Percentiles rank a stretch among this genome's conserved stretches.
Conservation (phyloP, 23 red algal genomes). For the Gracilariopsis chorda region DNA sequence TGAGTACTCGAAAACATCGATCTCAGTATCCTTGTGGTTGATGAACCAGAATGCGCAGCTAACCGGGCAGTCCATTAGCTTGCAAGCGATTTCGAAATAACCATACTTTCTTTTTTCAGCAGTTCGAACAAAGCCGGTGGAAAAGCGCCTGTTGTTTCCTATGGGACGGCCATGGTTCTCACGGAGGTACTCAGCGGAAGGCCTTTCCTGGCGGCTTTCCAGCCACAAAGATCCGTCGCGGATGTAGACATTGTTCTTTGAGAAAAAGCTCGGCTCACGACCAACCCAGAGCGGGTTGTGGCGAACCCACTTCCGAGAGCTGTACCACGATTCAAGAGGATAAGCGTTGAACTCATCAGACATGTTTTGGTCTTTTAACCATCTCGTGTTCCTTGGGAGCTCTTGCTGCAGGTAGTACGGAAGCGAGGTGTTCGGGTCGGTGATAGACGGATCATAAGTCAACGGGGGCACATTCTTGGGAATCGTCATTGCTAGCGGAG, state of each 20-base stretch:
- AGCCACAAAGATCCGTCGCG: constrained; percentile 18
- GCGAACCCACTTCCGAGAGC: background rate
- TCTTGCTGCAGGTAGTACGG: background rate
- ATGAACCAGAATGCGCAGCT: constrained; percentile 59
- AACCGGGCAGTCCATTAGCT: constrained; percentile 39
- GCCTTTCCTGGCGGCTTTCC: background rate
- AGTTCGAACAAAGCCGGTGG: constrained; percentile 39
- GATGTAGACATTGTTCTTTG: constrained; percentile 29
- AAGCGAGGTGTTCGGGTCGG: background rate
- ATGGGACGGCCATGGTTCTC: background rate
- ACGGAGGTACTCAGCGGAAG: background rate
- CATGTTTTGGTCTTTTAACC: constrained; percentile 36
- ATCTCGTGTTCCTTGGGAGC: background rate
- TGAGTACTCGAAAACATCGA: constrained; percentile 55
- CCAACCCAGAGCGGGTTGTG: constrained; percentile 25
- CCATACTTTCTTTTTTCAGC: constrained; percentile 21
- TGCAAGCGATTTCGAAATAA: constrained; percentile 42
- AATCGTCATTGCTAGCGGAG: background rate
- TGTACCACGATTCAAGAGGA: background rate
- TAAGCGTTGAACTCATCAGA: constrained; percentile 40
- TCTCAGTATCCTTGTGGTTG: constrained; percentile 11
- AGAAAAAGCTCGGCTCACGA: constrained; percentile 22
- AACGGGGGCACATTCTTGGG: background rate
- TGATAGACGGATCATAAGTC: background rate
- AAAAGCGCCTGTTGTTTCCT: background rate